Base-by-base conservation (phyloP, 2,329 filamentous ascomycete genomes). In the Monosporascus sp. region DNA sequence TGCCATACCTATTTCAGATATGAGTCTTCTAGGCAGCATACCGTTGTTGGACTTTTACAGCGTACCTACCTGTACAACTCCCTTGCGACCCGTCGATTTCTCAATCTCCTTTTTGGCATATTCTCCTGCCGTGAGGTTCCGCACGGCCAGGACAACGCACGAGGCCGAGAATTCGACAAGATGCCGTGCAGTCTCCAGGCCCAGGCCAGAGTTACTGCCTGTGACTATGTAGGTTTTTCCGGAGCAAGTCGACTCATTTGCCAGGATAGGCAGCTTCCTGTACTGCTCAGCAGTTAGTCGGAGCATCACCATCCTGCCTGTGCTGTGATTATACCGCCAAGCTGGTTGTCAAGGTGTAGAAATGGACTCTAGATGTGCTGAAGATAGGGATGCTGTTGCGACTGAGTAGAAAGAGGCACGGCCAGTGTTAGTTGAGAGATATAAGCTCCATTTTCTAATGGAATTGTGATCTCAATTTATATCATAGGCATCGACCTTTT, bases 181-280 rank as follows among this genome's bases (percentile, higher is more conserved):
- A 22, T 48, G 37, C 15, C 50, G 45, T 8, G 45, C 45, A 41
- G 50, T 48, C 37, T 48, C 50, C 14, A 48, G 36, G 6, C 50
- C 50, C 6, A 52, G 27, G 20, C 50, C 50, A 20, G 18, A 20
- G 45, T 52, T 52, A 27, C 45, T 18, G 5, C 50, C 50, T 5
- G 50, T 52, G 36, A 52, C 50, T 11, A 52, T 48, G 38, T 52
- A 52, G n/a, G 45, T 52, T 24, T 52, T 52, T 6, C 50, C 50
- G 5, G 17, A 47, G 37, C 46, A 52, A 14, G 31, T 51, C 34
- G 45, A 51, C 9, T 31, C 27, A 11, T 31, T 11, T 31, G 27
- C 27, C 9, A 31, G 41, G 31, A 51, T 39, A 11, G 49, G 49
- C 49, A 51, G 39, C 18, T n/a, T 51, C 31, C 38, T 31, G 18